Evolutionary conservation across 75 land plant species (phyloP), one percentile per base, ranked within the genome.

Genomic region (Larix kaempferi): DNA sequence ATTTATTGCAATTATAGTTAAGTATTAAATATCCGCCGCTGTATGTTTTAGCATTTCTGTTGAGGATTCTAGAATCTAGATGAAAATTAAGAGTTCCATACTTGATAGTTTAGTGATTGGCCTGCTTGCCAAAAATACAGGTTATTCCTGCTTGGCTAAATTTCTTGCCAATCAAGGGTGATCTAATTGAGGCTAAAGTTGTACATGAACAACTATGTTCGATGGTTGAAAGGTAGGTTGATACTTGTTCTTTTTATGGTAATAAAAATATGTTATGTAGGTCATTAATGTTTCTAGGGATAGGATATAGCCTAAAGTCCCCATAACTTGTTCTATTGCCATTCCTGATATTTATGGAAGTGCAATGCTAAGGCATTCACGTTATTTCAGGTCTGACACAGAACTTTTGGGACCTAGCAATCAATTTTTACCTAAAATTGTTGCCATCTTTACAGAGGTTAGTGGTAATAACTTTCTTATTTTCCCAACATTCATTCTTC

Each of bases 131-230:
- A 15, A 14, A 14, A 33, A 57, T 74, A 25, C 81, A 85, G 87
- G 85, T 85, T 21, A 81, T 85, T 25, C 87, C 87, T 23, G 87
- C 87, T 14, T 85, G 87, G 87, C 56, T 85, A 63, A 75, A 81
- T 23, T 82, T 84, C 60, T 71, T 85, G 77, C 87, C 87, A 64
- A 33, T 85, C 29, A 78, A 79, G 55, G 77, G 79, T 25, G 87
- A 85, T 65, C 74, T 85, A 13, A 81, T 78, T 63, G 87, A 85
- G 57, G 87, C 87, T 25, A 85, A 85, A 55, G 79, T 85, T 79
- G 87, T 85, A 10, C 87, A 85, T 75, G 87, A 82, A 78, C 87
- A 85, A 57, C 81, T 85, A 21, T 85, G 87, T 65, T 77, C 84
- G 19, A 77, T 85, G 85, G 83, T 82, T 56, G 87, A 85, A 75